phyloP scores from a whole-genome alignment of 345 rosid genomes.

The Psidium guajava region DNA sequence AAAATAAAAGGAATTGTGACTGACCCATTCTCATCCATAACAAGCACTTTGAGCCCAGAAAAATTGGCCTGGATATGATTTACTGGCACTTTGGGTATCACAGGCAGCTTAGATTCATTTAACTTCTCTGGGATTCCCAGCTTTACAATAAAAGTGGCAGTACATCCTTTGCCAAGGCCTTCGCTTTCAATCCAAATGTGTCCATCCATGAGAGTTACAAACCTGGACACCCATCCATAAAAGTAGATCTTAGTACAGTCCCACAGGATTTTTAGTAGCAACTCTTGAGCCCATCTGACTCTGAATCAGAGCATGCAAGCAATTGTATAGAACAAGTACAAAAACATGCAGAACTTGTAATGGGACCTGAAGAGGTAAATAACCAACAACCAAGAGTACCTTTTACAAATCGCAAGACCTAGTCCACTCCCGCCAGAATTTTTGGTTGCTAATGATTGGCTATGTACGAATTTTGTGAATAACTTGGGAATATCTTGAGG shows the following conservation, averaged over 20 bases:
- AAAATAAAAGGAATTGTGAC: slow-evolving; percentile 15
- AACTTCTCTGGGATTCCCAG: slow-evolving; percentile 46
- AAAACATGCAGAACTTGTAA: not conserved
- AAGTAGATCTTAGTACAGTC: not conserved
- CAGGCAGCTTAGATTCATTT: slow-evolving; percentile 42
- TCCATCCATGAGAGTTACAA: slow-evolving; percentile 95
- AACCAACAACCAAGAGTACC: slow-evolving; percentile 29
- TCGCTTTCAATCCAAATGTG: slow-evolving; percentile 96
- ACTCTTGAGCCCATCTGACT: not conserved
- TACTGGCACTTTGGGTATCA: slow-evolving; percentile 24
- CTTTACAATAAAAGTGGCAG: slow-evolving; percentile 69
- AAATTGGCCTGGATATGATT: slow-evolving; percentile 43
- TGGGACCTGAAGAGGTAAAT: not conserved
- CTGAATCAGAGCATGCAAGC: not conserved
- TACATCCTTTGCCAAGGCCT: slow-evolving; percentile 93
- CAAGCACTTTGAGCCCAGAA: slow-evolving; percentile 86
- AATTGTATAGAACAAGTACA: not conserved
- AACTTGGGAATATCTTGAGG: slow-evolving; percentile 83
- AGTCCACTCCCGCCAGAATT: slow-evolving; percentile 87
- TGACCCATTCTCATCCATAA: slow-evolving; percentile 88
- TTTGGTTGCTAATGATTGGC: slow-evolving; percentile 50
- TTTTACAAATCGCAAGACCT: slow-evolving; percentile 96
- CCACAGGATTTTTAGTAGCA: not conserved
- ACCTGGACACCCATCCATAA: slow-evolving; percentile 37
- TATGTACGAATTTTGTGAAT: slow-evolving; percentile 86